phyloP scores from a whole-genome alignment of 768 basidiomycete species.

The Boletus barrowsii region DNA sequence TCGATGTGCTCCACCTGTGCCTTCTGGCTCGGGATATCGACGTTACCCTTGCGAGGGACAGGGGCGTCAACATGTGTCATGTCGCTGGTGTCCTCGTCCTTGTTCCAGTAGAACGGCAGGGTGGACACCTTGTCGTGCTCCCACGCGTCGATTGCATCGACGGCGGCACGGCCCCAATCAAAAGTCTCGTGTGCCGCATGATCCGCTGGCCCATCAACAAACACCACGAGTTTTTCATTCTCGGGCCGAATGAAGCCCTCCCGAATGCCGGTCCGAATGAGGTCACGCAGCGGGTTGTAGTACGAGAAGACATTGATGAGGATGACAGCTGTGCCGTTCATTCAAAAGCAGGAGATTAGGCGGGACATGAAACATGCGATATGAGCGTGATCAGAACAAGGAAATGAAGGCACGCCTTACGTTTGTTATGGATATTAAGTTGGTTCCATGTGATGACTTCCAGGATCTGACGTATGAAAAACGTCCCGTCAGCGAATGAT shows the following conservation, averaged over 20 bases:
- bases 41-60: neutral
- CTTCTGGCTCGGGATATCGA: constrained; percentile 1
- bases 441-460: constrained; percentile 97
- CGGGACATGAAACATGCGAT: neutral
- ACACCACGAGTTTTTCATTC: constrained; percentile 61
- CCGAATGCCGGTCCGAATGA: constrained; percentile 64
- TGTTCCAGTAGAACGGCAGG: constrained; percentile 50
- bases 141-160: constrained; percentile 67
- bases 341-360: neutral
- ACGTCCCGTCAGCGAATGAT: constrained; percentile 1
- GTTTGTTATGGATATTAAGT: constrained; percentile 81
- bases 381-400: neutral
- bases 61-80: constrained; percentile 18
- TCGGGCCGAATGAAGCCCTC: constrained; percentile 70
- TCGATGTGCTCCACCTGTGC: constrained; percentile 20
- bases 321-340: constrained; percentile 58
- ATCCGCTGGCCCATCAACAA: constrained; percentile 71
- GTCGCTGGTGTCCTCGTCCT: constrained; percentile 35
- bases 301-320: constrained; percentile 83
- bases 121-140: constrained; percentile 29
- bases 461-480: constrained; percentile 49
- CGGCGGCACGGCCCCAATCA: constrained; percentile 75
- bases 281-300: constrained; percentile 76
- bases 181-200: constrained; percentile 51
- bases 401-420: constrained; percentile 39